A percentile compares a stretch with the other conserved stretches of the same genome.
Conservation (phyloP, 306 rosid genomes). For the Potentilla sterilis region DNA sequence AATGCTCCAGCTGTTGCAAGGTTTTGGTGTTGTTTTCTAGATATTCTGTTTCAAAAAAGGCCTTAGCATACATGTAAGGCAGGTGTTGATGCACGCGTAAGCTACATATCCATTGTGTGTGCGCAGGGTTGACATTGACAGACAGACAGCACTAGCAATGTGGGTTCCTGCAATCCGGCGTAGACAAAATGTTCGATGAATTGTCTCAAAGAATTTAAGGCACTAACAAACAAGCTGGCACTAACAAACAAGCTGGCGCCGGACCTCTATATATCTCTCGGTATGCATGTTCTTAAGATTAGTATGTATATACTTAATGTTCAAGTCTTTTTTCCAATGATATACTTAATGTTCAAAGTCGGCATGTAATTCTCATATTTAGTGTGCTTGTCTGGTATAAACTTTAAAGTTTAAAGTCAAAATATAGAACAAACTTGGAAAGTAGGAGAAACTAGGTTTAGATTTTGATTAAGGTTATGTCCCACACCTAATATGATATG, state of each 20-base stretch:
- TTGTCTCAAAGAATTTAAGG: background rate
- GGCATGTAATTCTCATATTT: background rate
- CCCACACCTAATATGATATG: conserved; percentile 3
- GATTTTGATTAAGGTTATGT: background rate
- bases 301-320: background rate
- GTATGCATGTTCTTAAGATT: background rate
- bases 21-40: background rate
- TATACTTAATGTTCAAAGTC: background rate
- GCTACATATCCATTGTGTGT: background rate
- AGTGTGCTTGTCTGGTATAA: background rate
- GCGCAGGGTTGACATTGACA: conserved; percentile 1
- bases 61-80: background rate
- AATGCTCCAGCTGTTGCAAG: background rate
- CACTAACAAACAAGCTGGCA: background rate
- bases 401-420: background rate
- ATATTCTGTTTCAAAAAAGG: background rate
- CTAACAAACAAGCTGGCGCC: background rate
- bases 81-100: background rate
- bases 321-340: no score
- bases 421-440: background rate
- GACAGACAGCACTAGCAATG: background rate
- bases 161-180: background rate
- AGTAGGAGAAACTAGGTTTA: background rate
- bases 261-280: background rate
- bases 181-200: background rate